Base-by-base conservation (phyloP, 2,329 filamentous ascomycete species). In the Cladosporium austrohemisphaericum region DNA sequence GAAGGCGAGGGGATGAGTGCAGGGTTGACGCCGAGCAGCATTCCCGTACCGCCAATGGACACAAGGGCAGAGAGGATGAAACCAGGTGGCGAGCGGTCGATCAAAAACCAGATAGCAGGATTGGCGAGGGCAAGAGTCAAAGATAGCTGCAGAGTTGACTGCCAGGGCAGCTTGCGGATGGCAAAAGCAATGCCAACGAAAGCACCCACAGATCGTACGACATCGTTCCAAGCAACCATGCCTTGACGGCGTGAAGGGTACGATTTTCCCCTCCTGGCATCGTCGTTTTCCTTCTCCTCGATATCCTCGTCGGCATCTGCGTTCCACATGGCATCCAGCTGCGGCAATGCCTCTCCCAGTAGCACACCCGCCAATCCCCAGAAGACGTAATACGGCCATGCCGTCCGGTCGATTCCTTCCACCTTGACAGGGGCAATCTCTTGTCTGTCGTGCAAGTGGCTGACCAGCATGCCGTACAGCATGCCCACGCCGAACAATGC, bases 71-170 rank as follows among this genome's bases (percentile, higher is more conserved):
- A 90, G 49, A 96, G 78, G 26, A 93, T 72, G 58, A 97, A 86
- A 4, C 93, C 93, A 0, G 90, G 80, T 57, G 83, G 84, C 38
- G 89, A 93, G 43, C 92, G 87, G 70, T 98, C 93, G 63, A 98
- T 86, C 19, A 97, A 76, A 70, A 95, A 98, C 93, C 93, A 98
- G 14, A 98, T 74, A 8, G 93, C 86, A 1, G 93, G 92, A 65
- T 97, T 97, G 16, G 86, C 88, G 52, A 97, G 81, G 18, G 90
- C 88, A 41, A 98, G 82, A 1, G 91, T 93, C 20, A 94, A 70
- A 1, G 91, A 94, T 16, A 94, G 83, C 69, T 98, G 93, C n/a
- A 95, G 81, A 1, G 90, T 93, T 7, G 91, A 96, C 60, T 91
- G 80, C 93, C 93, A 98, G 1, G 89, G 87, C 8, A 96, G 80